Evolutionary conservation across 495 filamentous ascomycete species (phyloP).

Genomic region (Aspergillus coremiiformis): DNA sequence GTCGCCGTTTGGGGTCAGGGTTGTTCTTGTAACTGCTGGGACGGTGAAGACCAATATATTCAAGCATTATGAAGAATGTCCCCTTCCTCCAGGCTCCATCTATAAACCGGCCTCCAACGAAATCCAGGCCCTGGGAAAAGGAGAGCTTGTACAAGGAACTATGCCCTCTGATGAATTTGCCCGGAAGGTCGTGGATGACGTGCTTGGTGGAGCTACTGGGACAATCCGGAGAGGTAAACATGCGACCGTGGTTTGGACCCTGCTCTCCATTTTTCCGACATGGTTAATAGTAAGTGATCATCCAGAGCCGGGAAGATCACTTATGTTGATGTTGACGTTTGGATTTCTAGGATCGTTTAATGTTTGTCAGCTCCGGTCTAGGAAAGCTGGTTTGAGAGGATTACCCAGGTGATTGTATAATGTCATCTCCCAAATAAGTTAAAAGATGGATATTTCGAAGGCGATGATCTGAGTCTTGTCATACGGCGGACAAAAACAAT

Average conservation of each 20-base stretch:
- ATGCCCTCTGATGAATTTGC: conserved; percentile 15
- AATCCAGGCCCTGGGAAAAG: neutral
- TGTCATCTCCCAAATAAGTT: too few species aligned
- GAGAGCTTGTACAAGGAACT: conserved; percentile 2
- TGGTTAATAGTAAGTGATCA: neutral
- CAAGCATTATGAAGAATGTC: neutral
- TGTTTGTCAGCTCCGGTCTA: too few species aligned
- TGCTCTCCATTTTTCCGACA: neutral
- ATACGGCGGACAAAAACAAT: too few species aligned
- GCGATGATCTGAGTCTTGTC: too few species aligned
- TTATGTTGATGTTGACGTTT: neutral
- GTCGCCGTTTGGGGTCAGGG: conserved; percentile 47
- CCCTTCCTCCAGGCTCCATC: conserved; percentile 1
- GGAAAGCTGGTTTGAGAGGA: too few species aligned
- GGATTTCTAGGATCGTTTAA: neutral
- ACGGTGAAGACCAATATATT: conserved; percentile 10
- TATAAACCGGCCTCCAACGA: conserved; percentile 2
- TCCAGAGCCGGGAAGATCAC: too few species aligned
- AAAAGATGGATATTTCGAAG: too few species aligned
- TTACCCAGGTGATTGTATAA: too few species aligned
- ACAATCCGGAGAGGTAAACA: conserved; percentile 18
- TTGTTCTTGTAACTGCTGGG: conserved; percentile 37
- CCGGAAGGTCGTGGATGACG: conserved; percentile 14
- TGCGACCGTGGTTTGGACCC: neutral
- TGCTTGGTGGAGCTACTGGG: conserved; percentile 11